phyloP scores from a whole-genome alignment of 2,329 filamentous ascomycete species.

The Aspergillus awamori region DNA sequence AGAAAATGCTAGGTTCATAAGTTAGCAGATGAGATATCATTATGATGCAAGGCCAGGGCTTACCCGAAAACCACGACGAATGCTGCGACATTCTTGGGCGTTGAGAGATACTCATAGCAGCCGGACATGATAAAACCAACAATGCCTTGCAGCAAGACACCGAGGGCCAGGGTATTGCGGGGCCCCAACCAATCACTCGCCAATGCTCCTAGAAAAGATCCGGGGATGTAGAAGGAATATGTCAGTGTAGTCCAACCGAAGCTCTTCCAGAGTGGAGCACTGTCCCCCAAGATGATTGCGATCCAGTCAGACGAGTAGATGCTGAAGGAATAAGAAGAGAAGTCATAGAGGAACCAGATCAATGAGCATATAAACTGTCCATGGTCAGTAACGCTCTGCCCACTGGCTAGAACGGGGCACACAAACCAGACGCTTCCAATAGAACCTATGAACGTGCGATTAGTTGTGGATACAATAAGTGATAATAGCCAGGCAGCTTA shows the following conservation, averaged over 20 bases:
- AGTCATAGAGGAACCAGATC: slow-evolving; percentile 89
- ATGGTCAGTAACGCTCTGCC: slow-evolving; percentile 1
- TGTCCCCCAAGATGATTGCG: slow-evolving; percentile 61
- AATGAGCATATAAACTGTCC: slow-evolving; percentile 62
- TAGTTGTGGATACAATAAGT: not conserved
- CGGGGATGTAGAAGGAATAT: slow-evolving; percentile 87
- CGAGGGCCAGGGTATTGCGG: slow-evolving; percentile 70
- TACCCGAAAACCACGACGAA: slow-evolving; percentile 78
- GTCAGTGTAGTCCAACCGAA: slow-evolving; percentile 90
- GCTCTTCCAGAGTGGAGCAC: slow-evolving; percentile 69
- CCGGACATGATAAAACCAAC: slow-evolving; percentile 90
- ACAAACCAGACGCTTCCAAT: slow-evolving; percentile 68
- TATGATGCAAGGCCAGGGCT: slow-evolving; percentile 10
- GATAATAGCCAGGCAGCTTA: slow-evolving; percentile 25
- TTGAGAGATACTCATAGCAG: slow-evolving; percentile 69
- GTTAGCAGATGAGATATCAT: not conserved
- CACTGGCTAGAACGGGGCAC: not conserved
- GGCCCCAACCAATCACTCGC: slow-evolving; percentile 79
- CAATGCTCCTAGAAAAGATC: slow-evolving; percentile 75
- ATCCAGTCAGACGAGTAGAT: slow-evolving; percentile 74
- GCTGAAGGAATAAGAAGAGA: slow-evolving; percentile 80
- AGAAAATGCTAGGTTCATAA: slow-evolving; percentile 60
- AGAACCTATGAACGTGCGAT: slow-evolving; percentile 56
- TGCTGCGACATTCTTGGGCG: slow-evolving; percentile 67
- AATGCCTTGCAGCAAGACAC: slow-evolving; percentile 71